Evolutionary conservation across 2,329 filamentous ascomycete species (phyloP).

Genomic region (Stylonectria norvegica): DNA sequence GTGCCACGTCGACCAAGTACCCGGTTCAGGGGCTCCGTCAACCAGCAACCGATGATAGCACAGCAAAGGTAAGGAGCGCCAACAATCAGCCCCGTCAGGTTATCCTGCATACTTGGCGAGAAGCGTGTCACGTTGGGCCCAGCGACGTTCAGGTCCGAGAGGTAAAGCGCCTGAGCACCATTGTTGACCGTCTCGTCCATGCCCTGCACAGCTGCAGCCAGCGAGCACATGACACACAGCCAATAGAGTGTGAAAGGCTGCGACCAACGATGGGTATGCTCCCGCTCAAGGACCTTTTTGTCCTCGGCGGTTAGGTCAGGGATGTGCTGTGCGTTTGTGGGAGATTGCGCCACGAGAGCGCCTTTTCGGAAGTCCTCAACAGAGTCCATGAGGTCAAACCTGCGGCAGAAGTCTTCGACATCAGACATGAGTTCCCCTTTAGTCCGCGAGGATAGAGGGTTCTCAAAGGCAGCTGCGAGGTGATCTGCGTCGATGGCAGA

Average conservation of each 20-base stretch:
- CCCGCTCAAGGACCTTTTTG: slow-evolving; percentile 23
- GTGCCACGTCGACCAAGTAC: slow-evolving; percentile 59
- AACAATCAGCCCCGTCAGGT: slow-evolving; percentile 54
- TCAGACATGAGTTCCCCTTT: slow-evolving; percentile 29
- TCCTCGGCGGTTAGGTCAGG: slow-evolving; percentile 22
- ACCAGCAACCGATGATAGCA: slow-evolving; percentile 34
- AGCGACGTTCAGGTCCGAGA: slow-evolving; percentile 32
- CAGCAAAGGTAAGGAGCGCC: slow-evolving; percentile 51
- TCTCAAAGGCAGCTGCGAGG: slow-evolving; percentile 11
- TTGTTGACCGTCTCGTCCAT: slow-evolving; percentile 64
- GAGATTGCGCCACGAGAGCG: slow-evolving; percentile 46
- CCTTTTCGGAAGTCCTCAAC: slow-evolving; percentile 47
- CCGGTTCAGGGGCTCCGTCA: slow-evolving; percentile 46
- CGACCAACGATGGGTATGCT: slow-evolving; percentile 27
- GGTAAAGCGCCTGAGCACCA: slow-evolving; percentile 52
- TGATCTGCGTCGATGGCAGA: slow-evolving; percentile 3
- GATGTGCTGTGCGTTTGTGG: slow-evolving; percentile 29
- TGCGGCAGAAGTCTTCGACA: slow-evolving; percentile 33
- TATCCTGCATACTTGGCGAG: not conserved
- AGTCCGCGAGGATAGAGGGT: slow-evolving; percentile 26
- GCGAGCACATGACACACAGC: slow-evolving; percentile 30
- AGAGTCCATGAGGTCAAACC: slow-evolving; percentile 30
- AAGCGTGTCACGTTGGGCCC: not conserved
- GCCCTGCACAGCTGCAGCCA: slow-evolving; percentile 57
- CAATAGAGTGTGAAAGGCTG: slow-evolving; percentile 32